Base-by-base conservation (phyloP, 129 eudicot genomes). In the carrot (Daucus carota) region DNA sequence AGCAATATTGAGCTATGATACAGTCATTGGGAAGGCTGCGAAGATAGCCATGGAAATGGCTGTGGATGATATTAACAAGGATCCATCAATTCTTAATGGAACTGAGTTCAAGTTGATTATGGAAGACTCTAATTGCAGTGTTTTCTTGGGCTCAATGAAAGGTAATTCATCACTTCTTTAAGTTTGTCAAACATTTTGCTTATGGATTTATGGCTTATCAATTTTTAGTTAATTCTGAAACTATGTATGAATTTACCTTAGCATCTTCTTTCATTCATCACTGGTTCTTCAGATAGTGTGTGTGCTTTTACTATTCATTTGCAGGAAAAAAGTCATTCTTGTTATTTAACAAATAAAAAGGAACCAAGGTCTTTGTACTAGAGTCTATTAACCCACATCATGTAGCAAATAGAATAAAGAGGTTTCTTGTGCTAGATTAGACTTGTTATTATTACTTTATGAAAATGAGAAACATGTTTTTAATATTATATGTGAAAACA, bases 1-100 rank as follows among this genome's bases (percentile, higher is more conserved):
- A 47, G 92, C 87, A 13, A 45, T 90, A 22, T 82, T 87, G 14
- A 70, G 85, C 7, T 82, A 78, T 57, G 78, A 86, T 72, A 84
- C 96, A 0, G 76, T 86, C 70, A 90, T 87, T 52, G 96, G 96
- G n/a, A 82, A 73, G 67, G 90, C 78, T 33, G 92, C 92, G 32
- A 88, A 86, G 75, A 43, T 34, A 6, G 92, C 89, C 73, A 84
- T 90, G 84, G 86, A 81, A 79, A 44, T 34, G 70, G 96, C 96
- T 22, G 86, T 82, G 24, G 22, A 59, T 59, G 90, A 90, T 82
- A 72, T 90, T 8, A 90, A 90, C 75, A 63, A 80, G 22, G 86
- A 90, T 83, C 62, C 86, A 0, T 80, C 45, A 16, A 59, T 90
- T 86, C 87, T 90, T 0, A 79, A 73, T 74, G 90, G 87, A 20